Base-by-base conservation (phyloP, 257 asterid genomes). In the Verbascum thapsus region DNA sequence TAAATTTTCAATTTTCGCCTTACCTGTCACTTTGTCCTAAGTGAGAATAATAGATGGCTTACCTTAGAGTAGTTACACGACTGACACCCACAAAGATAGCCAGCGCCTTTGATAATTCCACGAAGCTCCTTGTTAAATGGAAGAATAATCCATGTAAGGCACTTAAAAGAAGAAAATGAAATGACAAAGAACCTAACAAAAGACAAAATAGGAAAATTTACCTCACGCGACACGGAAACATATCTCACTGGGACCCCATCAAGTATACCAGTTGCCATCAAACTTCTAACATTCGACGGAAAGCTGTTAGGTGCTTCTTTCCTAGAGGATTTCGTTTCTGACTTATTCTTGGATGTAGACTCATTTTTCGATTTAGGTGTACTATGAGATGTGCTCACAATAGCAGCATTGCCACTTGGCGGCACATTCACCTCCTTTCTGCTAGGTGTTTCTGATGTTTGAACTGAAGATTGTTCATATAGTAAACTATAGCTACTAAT, bases 281-380 rank as follows among this genome's bases (percentile, higher is more conserved):
- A 83, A 75, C 97, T 89, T 75, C 97, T 85, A 49, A 92, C 99
- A 70, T 87, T 92, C 61, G 97, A 83, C 1, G 99, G 99, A 73
- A 92, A 89, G 71, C 96, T 87, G 73, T 92, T 87, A 38, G 96
- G 95, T 47, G 96, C 97, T 74, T 86, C 99, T 80, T 83, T 92
- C 73, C 76, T 80, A 40, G 85, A 67, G 53, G 91, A 70, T 76
- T 82, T 85, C 42, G 85, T 44, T 61, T 84, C 96, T 7, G 74
- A 35, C 77, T 83, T 88, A 61, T 13, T 71, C 77, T 83, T 88
- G 22, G 78, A 37, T 13, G 71, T 56, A 47, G 76, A 62, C 45
- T 80, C 94, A 51, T 57, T 58, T 62, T 80, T 79, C 39, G 83
- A 35, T 74, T 87, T 82, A 64, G 78, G 64, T 1, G 58, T 59